These are phyloP conservation scores for Penicillium sp. DNA, from an alignment of 2,329 filamentous ascomycete genomes.

Conservation along the genomic window DNA sequence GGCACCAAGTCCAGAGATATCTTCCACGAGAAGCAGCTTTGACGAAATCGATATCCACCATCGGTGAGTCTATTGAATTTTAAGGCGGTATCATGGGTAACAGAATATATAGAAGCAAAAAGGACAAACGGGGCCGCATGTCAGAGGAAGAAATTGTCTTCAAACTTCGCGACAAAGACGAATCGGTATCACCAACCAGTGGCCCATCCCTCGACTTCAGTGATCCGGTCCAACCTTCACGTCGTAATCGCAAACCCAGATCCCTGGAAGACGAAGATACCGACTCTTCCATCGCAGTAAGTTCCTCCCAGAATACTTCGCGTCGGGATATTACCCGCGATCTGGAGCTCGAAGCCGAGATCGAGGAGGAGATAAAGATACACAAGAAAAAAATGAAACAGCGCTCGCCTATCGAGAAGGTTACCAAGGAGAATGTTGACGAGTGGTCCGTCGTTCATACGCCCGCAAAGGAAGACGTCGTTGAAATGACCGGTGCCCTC, in stretches of 20 bases:
- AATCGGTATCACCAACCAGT: slow-evolving; percentile 49
- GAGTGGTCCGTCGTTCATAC: slow-evolving; percentile 85
- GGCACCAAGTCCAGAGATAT: slow-evolving; percentile 37
- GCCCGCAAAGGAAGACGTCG: slow-evolving; percentile 49
- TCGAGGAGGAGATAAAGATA: slow-evolving; percentile 29
- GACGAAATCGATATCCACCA: slow-evolving; percentile 63
- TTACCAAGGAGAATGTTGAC: slow-evolving; percentile 71
- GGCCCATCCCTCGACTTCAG: slow-evolving; percentile 31
- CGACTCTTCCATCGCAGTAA: slow-evolving; percentile 5
- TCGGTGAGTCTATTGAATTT: slow-evolving; percentile 46
- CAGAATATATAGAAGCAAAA: slow-evolving; percentile 12
- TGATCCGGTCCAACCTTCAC: slow-evolving; percentile 13
- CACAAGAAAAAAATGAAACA: slow-evolving; percentile 12
- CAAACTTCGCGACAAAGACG: slow-evolving; percentile 46
- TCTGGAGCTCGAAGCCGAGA: slow-evolving; percentile 13
- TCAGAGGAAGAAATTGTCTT: slow-evolving; percentile 36
- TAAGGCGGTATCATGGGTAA: neutral
- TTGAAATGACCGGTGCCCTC: slow-evolving; percentile 31
- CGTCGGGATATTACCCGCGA: slow-evolving; percentile 13
- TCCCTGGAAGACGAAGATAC: slow-evolving; percentile 17
- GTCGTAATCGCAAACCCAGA: slow-evolving; percentile 9
- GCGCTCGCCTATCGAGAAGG: slow-evolving; percentile 51
- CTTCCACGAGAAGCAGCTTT: slow-evolving; percentile 46
- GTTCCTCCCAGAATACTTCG: slow-evolving; percentile 7
- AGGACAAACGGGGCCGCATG: slow-evolving; percentile 25